Percentiles rank a stretch among this genome's conserved stretches.
phyloP scores from a whole-genome alignment of 441 rosid genomes.

The Populus hybrid region DNA sequence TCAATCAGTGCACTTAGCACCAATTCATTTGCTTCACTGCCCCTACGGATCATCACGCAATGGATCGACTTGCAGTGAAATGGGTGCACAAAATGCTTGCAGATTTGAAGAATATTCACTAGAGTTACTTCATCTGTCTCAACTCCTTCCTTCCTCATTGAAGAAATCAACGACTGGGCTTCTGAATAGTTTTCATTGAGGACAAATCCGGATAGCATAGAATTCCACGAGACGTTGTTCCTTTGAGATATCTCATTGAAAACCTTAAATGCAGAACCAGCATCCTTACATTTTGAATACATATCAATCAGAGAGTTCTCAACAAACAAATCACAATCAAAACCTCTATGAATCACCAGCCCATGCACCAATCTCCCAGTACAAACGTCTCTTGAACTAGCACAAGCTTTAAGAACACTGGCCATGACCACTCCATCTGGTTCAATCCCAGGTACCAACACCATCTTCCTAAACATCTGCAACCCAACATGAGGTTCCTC shows the following conservation, averaged over 20 bases:
- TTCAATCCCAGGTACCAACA: constrained; percentile 9
- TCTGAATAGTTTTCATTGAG: constrained; percentile 18
- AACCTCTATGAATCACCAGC: constrained; percentile 23
- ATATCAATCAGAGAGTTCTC: constrained; percentile 32
- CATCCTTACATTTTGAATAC: constrained; percentile 26
- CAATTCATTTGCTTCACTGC: constrained; percentile 11
- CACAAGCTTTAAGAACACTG: constrained; percentile 31
- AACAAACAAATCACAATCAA: constrained; percentile 26
- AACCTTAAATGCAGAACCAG: constrained; percentile 24
- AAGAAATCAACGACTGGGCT: constrained; percentile 22
- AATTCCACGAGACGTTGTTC: constrained; percentile 35
- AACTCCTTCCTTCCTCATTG: constrained; percentile 17
- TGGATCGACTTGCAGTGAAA: constrained; percentile 53
- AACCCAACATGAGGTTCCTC: constrained; percentile 17
- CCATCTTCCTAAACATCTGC: constrained; percentile 26
- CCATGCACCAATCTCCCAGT: constrained; percentile 30
- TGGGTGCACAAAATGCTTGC: constrained; percentile 44
- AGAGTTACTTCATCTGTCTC: constrained; percentile 20
- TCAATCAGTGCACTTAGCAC: constrained; percentile 48
- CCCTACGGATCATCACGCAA: constrained; percentile 35
- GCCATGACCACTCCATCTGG: constrained; percentile 27
- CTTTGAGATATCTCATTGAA: constrained; percentile 26
- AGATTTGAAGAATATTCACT: constrained; percentile 19
- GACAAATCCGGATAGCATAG: constrained; percentile 32
- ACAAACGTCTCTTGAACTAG: constrained; percentile 15